Conservation (phyloP, 2,329 filamentous ascomycete species). For the Aspergillus novofumigatus region DNA sequence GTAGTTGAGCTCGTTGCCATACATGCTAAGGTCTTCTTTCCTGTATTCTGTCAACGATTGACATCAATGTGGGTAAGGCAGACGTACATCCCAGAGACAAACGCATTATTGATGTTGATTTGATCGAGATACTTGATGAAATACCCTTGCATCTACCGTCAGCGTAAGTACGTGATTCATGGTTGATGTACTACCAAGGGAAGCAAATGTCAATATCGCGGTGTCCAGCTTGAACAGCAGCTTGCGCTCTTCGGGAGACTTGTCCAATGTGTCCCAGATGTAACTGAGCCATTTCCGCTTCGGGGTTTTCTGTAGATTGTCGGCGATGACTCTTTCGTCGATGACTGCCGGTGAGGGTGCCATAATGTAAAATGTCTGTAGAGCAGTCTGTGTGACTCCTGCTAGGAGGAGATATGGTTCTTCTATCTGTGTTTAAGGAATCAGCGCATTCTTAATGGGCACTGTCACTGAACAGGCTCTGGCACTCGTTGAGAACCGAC, state of each 20-base stretch:
- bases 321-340: conserved; percentile 13
- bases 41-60: conserved; percentile 17
- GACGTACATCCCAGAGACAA: conserved; percentile 43
- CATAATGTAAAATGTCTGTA: conserved; percentile 9
- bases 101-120: conserved; percentile 45
- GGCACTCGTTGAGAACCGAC: no score
- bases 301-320: conserved; percentile 18
- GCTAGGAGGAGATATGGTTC: no score
- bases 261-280: conserved; percentile 52
- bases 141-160: conserved; percentile 34
- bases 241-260: conserved; percentile 46
- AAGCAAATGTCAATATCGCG: conserved; percentile 47
- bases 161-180: neutral
- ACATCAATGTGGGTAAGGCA: no score
- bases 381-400: no score
- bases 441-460: no score
- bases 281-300: conserved; percentile 47
- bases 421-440: no score
- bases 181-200: conserved; percentile 26
- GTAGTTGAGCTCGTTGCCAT: conserved; percentile 54
- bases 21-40: conserved; percentile 52
- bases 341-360: conserved; percentile 5
- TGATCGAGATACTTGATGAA: conserved; percentile 50
- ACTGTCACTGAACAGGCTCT: no score
- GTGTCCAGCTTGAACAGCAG: conserved; percentile 49